These are phyloP conservation scores for Fusarium sp. DNA, from an alignment of 2,329 filamentous ascomycete species.

Conservation along the genomic window DNA sequence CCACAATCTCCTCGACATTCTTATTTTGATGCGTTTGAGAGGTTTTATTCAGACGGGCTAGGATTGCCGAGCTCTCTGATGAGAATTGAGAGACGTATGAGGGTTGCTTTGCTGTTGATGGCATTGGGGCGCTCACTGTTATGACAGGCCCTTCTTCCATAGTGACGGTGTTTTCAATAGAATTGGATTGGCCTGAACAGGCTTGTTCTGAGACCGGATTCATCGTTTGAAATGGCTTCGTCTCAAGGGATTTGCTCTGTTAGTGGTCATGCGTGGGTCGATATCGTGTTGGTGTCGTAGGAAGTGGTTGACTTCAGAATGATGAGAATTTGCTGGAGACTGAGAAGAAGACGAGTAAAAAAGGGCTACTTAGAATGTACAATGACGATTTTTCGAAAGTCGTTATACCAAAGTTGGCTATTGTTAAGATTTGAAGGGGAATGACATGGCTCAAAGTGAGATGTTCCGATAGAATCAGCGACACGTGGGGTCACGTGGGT, in stretches of 20 bases:
- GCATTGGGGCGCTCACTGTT: neutral
- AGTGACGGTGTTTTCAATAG: neutral
- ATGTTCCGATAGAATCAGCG: conserved; percentile 10
- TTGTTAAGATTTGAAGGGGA: conserved; percentile 16
- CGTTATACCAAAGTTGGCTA: conserved; percentile 7
- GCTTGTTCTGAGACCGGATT: neutral
- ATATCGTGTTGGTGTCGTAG: neutral
- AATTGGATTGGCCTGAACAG: neutral
- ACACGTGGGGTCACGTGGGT: conserved; percentile 37
- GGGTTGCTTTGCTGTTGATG: conserved; percentile 6
- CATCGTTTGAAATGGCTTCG: conserved; percentile 14
- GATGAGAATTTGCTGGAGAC: neutral
- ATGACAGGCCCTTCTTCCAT: neutral
- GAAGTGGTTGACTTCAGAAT: neutral
- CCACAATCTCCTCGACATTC: neutral
- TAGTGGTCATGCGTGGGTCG: conserved; percentile 18
- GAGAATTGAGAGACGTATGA: conserved; percentile 50
- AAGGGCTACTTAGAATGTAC: neutral
- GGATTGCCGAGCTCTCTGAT: conserved; percentile 42
- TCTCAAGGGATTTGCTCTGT: neutral
- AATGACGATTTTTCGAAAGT: neutral
- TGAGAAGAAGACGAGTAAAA: neutral
- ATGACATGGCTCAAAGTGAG: conserved; percentile 30
- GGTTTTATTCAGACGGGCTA: conserved; percentile 43
- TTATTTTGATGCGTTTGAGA: conserved; percentile 7